Evolutionary conservation across 805 yeast species (phyloP).

Genomic region (Candida montana): DNA sequence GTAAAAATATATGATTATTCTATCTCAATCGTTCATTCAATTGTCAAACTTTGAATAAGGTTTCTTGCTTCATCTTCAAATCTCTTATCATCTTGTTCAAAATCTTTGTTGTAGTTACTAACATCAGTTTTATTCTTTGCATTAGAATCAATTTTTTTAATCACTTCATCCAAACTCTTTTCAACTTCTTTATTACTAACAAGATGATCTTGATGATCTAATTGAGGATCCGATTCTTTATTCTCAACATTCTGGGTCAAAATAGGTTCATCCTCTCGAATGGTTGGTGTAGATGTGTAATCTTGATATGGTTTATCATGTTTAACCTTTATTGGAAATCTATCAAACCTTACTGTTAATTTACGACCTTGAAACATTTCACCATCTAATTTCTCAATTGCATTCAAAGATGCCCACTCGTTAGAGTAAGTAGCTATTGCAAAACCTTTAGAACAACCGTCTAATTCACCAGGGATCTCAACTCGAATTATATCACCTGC

Average conservation of each 20-base stretch:
- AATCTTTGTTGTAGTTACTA: background rate
- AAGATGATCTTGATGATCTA: background rate
- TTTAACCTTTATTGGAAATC: slow-evolving; percentile 34
- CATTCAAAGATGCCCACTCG: slow-evolving; percentile 40
- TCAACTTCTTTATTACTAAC: slow-evolving; percentile 6
- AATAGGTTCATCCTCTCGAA: too few relatives aligned
- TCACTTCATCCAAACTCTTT: slow-evolving; percentile 15
- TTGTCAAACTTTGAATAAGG: slow-evolving; percentile 17
- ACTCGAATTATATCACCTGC: slow-evolving; percentile 24
- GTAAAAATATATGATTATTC: too few relatives aligned
- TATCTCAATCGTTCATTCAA: background rate
- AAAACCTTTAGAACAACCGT: slow-evolving; percentile 50
- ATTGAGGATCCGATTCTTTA: background rate
- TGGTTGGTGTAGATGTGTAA: too few relatives aligned
- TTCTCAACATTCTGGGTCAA: background rate
- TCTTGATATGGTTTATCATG: background rate
- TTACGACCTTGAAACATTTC: slow-evolving; percentile 52
- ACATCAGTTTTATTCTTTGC: background rate
- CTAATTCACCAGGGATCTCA: slow-evolving; percentile 32
- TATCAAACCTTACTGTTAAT: slow-evolving; percentile 57
- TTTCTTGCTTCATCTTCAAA: slow-evolving; percentile 23
- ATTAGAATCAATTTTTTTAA: slow-evolving; percentile 2
- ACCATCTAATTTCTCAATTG: slow-evolving; percentile 48
- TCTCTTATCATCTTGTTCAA: slow-evolving; percentile 14
- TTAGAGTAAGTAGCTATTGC: slow-evolving; percentile 54